A percentile compares a stretch with the other conserved stretches of the same genome.
phyloP scores from a whole-genome alignment of 768 basidiomycete species.

The Psilocybe subaeruginosa region DNA sequence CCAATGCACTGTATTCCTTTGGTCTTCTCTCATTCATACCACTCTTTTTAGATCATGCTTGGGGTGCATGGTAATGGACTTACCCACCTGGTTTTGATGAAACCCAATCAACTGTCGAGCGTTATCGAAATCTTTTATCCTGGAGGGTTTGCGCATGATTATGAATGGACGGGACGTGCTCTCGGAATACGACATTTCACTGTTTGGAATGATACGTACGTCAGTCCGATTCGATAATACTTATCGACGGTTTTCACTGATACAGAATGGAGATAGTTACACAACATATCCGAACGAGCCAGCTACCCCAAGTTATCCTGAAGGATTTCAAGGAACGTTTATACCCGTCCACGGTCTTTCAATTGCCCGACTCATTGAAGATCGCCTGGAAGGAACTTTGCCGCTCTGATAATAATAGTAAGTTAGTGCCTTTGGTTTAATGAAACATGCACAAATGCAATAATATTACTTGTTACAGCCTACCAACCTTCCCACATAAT shows the following conservation, averaged over 20 bases:
- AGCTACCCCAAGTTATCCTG: slow-evolving; percentile 62
- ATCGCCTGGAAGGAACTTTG: slow-evolving; percentile 37
- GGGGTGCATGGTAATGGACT: slow-evolving; percentile 84
- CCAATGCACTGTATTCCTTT: not conserved
- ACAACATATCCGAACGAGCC: slow-evolving; percentile 49
- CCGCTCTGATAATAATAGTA: too few species aligned
- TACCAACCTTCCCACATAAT: too few species aligned
- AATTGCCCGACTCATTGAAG: slow-evolving; percentile 73
- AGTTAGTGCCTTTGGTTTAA: too few species aligned
- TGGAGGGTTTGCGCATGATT: slow-evolving; percentile 82
- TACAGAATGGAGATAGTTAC: slow-evolving; percentile 20
- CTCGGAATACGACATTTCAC: slow-evolving; percentile 77
- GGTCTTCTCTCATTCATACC: too few species aligned
- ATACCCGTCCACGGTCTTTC: slow-evolving; percentile 75
- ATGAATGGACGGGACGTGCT: slow-evolving; percentile 79
- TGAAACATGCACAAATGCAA: too few species aligned
- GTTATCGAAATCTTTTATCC: slow-evolving; percentile 91
- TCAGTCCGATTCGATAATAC: not conserved
- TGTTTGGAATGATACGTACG: slow-evolving; percentile 80
- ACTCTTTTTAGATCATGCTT: slow-evolving; percentile 54
- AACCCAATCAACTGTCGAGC: slow-evolving; percentile 67
- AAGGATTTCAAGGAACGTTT: slow-evolving; percentile 79
- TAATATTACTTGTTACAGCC: too few species aligned
- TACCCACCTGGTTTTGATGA: slow-evolving; percentile 87
- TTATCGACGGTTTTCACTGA: too few species aligned